phyloP scores from a whole-genome alignment of 148 eudicot genomes.

The Camellia lanceoleosa region DNA sequence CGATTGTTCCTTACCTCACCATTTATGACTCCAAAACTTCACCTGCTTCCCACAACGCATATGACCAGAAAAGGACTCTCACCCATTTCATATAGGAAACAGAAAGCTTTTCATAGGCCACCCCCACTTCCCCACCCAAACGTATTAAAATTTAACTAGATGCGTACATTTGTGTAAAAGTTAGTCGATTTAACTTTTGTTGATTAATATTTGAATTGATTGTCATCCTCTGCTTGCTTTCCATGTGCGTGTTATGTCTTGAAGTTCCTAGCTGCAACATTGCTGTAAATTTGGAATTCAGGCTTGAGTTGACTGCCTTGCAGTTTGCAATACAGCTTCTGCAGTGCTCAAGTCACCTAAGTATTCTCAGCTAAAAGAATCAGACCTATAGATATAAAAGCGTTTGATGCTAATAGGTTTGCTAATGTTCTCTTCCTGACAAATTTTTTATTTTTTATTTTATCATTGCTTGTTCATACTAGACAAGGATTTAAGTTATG shows the following conservation, averaged over 20 bases:
- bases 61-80: too few relatives aligned
- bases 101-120: constrained; percentile 20
- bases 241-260: background rate
- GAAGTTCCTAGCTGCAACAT: background rate
- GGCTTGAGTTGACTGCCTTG: background rate
- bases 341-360: too few relatives aligned
- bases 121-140: too few relatives aligned
- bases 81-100: too few relatives aligned
- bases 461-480: background rate
- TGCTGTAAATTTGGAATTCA: background rate
- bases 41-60: too few relatives aligned
- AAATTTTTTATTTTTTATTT: background rate
- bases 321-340: background rate
- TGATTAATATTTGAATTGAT: background rate
- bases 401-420: background rate
- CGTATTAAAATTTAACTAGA: background rate
- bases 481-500: constrained; percentile 79
- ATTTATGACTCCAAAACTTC: too few relatives aligned
- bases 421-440: background rate
- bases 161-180: background rate
- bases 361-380: too few relatives aligned
- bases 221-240: too few relatives aligned
- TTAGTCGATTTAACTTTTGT: background rate
- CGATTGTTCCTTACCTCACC: too few relatives aligned
- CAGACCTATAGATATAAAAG: background rate